Conservation (phyloP, 352 stramenopile species). For the Pythium pyrilobum region DNA sequence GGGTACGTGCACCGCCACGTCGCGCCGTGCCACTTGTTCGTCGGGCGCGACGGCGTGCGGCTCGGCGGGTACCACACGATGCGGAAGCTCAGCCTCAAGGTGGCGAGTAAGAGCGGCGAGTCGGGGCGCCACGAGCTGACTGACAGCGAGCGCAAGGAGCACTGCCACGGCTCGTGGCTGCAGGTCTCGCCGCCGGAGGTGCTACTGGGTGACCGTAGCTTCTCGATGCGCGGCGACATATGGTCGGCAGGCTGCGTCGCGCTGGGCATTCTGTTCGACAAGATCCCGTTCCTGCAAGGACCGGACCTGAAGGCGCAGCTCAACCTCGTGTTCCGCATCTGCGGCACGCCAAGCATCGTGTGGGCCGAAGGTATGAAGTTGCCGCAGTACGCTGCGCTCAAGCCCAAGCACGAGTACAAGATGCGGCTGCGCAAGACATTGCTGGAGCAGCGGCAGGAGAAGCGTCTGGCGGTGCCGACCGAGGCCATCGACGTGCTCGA, state of each 20-base stretch:
- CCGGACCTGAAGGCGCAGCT: constrained; percentile 60
- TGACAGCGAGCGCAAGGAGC: constrained; percentile 76
- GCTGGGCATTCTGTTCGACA: constrained; percentile 63
- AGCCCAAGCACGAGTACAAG: constrained; percentile 73
- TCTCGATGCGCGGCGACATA: constrained; percentile 68
- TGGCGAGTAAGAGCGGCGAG: constrained; percentile 16
- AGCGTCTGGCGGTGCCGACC: constrained; percentile 39
- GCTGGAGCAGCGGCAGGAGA: constrained; percentile 43
- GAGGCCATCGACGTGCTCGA: constrained; percentile 64
- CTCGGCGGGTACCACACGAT: constrained; percentile 69
- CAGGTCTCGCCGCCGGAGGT: constrained; percentile 66
- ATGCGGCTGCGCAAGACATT: constrained; percentile 75
- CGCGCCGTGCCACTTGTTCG: constrained; percentile 61
- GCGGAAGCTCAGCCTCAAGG: constrained; percentile 19
- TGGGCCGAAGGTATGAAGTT: constrained; percentile 51
- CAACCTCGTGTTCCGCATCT: constrained; percentile 75
- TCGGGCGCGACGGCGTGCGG: constrained; percentile 61
- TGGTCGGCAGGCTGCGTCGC: constrained; percentile 68
- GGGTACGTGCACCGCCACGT: constrained; percentile 77
- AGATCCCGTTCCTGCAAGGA: constrained; percentile 55
- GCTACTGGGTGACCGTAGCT: constrained; percentile 60
- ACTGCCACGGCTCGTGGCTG: constrained; percentile 59
- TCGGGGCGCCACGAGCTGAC: constrained; percentile 44
- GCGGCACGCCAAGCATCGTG: constrained; percentile 55
- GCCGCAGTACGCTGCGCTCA: constrained; percentile 42